Evolutionary conservation across 495 filamentous ascomycete species (phyloP), one percentile per base, ranked within the genome.

Genomic region (Neurospora sp.): DNA sequence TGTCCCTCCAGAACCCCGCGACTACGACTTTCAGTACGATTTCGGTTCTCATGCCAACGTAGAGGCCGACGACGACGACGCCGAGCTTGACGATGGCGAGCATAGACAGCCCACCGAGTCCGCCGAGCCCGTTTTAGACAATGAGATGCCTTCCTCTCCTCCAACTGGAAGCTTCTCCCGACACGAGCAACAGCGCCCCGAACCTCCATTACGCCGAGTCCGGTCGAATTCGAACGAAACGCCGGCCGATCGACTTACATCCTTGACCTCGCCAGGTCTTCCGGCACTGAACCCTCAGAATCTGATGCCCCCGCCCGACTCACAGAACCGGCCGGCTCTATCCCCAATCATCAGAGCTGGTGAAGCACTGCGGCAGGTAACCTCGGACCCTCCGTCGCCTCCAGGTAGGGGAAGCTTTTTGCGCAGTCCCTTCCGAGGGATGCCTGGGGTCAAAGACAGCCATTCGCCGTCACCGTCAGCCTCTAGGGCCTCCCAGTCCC

Each of bases 291-390:
- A 77, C 18, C 53, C 73, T 7, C 73, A 40, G 44, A 18, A 70
- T 0, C 8, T 69, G 35, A 76, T 78, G 16, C 72, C 79, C 35
- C 71, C 74, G 18, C 77, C 79, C 47, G 74, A 78, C 4, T 41
- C 69, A 6, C 77, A 74, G 12, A 72, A 42, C 18, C 77, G 85
- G 39, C 84, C 85, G 27, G 80, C 80, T 16, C 79, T 88, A 0
- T 87, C 86, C 18, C 86, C 87, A 3, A 87, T 87, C 41, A 81
- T 85, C 16, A 81, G 86, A 72, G 83, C 81, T 45, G 86, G 87
- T 16, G 81, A 83, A 69, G 82, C 81, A 39, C 80, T 88, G 18
- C 86, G 87, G 72, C 81, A 82, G 75, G 82, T 87, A 20, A 83
- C 86, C 47, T 86, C 86, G 5, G 86, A 87, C 71, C 81, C 81